Base-by-base conservation (phyloP, 805 yeast genomes). In the Saturnispora ahearnii region DNA sequence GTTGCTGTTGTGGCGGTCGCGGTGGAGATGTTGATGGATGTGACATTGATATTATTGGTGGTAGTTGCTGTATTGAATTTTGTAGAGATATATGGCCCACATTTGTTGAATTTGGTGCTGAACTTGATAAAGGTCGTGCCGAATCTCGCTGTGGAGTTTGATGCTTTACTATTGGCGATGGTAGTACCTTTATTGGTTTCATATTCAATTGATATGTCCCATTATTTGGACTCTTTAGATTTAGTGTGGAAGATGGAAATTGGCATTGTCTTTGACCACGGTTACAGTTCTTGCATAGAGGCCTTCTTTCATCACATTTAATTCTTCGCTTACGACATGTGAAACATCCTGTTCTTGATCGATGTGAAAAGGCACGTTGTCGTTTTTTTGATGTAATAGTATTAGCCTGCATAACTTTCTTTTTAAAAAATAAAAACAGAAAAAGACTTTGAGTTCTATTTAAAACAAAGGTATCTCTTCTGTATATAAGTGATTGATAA, bases 281-380 rank as follows among this genome's bases (percentile, higher is more conserved):
- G 56, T 78, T 81, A 61, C 90, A 84, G 59, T 84, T 83, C 57
- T 69, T 71, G 61, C 90, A 84, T 50, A 73, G 70, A 1, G 89
- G 88, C 57, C 79, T 82, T 45, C 81, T 64, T 66, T 84, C 90
- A 63, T 84, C 90, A 64, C 90, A 84, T 66, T 83, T 83, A 59
- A 83, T 81, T 42, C 89, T 69, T 53, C 89, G 67, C 59, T 79
- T 76, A 32, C 89, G 72, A 61, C 90, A 84, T 1, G 90, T 84
- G 50, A 82, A 64, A 62, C 90, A 84, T 2, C 91, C 91, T 0
- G 89, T 82, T 58, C 85, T 70, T 2, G 89, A 84, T 46, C 90
- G 69, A 43, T 82, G 68, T 58, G 80, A 75, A 53, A 78, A 72
- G 53, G 73, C 70, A 44, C 77, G 62, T 34, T 58, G 62, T 43